These are phyloP conservation scores for Glutinoglossum americanum DNA, from an alignment of 495 filamentous ascomycete genomes.

Conservation along the genomic window DNA sequence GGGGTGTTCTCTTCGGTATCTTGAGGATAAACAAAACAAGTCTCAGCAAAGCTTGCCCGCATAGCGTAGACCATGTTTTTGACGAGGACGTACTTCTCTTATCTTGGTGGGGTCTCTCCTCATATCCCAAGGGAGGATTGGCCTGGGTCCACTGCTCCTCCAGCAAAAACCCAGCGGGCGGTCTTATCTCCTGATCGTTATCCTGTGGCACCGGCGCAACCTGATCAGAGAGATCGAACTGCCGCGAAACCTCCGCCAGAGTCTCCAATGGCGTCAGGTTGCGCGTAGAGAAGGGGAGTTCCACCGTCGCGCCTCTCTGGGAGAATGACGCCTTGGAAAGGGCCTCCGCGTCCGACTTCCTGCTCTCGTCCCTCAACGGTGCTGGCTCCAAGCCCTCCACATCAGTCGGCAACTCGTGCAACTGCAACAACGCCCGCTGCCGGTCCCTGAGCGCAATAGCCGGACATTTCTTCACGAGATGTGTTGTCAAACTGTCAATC, in stretches of 20 bases:
- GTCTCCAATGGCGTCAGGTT: conserved; percentile 59
- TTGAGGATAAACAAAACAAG: background rate
- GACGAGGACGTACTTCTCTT: conserved; percentile 15
- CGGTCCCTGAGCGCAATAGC: conserved; percentile 45
- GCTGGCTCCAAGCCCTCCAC: conserved; percentile 2
- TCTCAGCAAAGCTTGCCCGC: background rate
- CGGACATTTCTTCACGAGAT: conserved; percentile 64
- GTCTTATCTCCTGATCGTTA: background rate
- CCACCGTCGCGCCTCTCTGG: conserved; percentile 18
- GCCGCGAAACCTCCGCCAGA: conserved; percentile 62
- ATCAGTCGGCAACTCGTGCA: conserved; percentile 23
- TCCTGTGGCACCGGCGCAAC: conserved; percentile 12
- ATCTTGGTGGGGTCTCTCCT: conserved; percentile 14
- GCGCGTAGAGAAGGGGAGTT: conserved; percentile 24
- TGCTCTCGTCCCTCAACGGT: background rate
- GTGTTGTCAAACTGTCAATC: conserved; percentile 53
- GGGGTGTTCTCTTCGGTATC: background rate
- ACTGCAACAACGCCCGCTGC: conserved; percentile 38
- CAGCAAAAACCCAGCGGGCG: conserved; percentile 7
- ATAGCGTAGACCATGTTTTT: background rate
- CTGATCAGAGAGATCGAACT: conserved; percentile 33
- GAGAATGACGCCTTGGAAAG: background rate
- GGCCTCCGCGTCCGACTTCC: background rate
- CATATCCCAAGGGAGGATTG: conserved; percentile 11
- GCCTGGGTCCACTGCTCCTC: conserved; percentile 29